Conservation (phyloP, 176 grass and related monocot genomes). For the sorghum (Sorghum bicolor) region Sorghum_bicolor_NCBIv3 NC_012870.2:7916001-7916500, state of each 20-base stretch:
- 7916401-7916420: background rate
- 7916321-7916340: background rate
- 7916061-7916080: background rate
- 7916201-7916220: conserved; percentile 98
- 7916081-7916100: conserved; percentile 16
- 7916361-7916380: background rate
- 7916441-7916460: conserved; percentile 87
- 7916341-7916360: background rate
- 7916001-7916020: conserved; percentile 43
- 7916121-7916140: conserved; percentile 99
- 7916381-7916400: background rate
- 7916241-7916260: conserved; percentile 99
- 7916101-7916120: conserved; percentile 29
- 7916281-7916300: conserved; percentile 20
- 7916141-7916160: conserved; percentile 98
- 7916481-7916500: conserved; percentile 84
- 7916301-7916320: conserved; percentile 28
- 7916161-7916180: conserved; percentile 90
- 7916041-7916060: conserved; percentile 9
- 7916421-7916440: conserved; percentile 27
- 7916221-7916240: conserved; percentile 97
- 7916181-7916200: conserved; percentile 98
- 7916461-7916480: conserved; percentile 75
- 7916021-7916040: conserved; percentile 16
- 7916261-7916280: conserved; percentile 74